Percentiles rank a stretch among this genome's conserved stretches.
phyloP scores from a whole-genome alignment of 2,329 filamentous ascomycete species.

The Neonectria neomacrospora region DNA sequence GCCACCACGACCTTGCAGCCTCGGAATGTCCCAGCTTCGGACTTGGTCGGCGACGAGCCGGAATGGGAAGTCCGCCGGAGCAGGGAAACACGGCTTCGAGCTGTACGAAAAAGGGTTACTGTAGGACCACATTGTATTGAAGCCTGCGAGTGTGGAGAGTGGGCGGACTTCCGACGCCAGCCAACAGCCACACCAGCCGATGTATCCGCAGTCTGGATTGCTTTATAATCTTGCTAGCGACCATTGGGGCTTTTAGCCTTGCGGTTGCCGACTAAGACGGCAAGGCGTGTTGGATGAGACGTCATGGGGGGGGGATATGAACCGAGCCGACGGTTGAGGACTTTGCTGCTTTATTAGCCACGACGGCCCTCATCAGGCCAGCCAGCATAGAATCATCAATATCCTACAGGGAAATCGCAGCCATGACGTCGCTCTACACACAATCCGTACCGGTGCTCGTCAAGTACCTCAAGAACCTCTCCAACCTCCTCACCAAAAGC shows the following conservation, averaged over 20 bases:
- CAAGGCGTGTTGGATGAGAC: background rate
- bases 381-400: background rate
- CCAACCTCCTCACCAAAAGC: constrained; percentile 38
- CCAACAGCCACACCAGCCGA: background rate
- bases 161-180: constrained; percentile 1
- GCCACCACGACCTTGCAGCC: background rate
- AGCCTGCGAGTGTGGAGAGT: background rate
- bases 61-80: background rate
- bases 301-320: background rate
- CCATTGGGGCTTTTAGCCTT: background rate
- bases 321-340: background rate
- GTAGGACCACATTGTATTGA: background rate
- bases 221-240: background rate
- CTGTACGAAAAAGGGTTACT: background rate
- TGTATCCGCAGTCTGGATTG: background rate
- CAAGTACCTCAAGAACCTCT: constrained; percentile 44
- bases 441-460: constrained; percentile 43
- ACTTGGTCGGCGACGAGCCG: background rate
- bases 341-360: background rate
- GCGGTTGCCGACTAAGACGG: background rate
- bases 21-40: background rate
- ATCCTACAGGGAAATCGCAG: background rate
- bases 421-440: constrained; percentile 40
- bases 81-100: background rate
- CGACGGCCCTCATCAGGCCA: background rate